Evolutionary conservation across 2,329 filamentous ascomycete genomes (phyloP).

Genomic region (Verticillium longisporum): DNA sequence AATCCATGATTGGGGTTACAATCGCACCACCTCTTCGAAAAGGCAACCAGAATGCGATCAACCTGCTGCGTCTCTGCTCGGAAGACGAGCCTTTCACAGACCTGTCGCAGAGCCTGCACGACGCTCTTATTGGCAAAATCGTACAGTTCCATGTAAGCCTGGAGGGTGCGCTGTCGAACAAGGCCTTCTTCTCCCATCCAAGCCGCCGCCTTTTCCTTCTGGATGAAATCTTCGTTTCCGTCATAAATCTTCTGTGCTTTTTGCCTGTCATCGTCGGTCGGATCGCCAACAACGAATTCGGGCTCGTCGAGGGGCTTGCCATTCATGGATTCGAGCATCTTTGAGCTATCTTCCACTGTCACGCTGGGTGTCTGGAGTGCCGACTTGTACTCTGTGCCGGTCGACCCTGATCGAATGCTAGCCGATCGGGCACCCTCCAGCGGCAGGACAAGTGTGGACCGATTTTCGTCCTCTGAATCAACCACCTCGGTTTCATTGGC

Average conservation of each 20-base stretch:
- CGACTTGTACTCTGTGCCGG: constrained; percentile 32
- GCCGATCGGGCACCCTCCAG: constrained; percentile 30
- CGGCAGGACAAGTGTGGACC: constrained; percentile 33
- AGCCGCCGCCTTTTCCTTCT: constrained; percentile 72
- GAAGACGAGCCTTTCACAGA: constrained; percentile 76
- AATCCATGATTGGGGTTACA: constrained; percentile 93
- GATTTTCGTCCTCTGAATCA: constrained; percentile 24
- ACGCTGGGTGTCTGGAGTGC: constrained; percentile 31
- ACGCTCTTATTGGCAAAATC: constrained; percentile 80
- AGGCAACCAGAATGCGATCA: constrained; percentile 84
- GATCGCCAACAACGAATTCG: constrained; percentile 49
- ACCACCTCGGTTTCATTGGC: constrained; percentile 13
- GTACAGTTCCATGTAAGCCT: constrained; percentile 88
- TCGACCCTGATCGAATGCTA: constrained; percentile 26
- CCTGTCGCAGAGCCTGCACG: constrained; percentile 65
- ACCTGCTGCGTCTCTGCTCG: constrained; percentile 95
- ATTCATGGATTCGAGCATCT: constrained; percentile 23
- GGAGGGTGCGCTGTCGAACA: constrained; percentile 49
- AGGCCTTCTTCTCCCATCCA: constrained; percentile 77
- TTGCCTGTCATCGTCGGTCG: constrained; percentile 62
- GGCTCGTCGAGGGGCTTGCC: constrained; percentile 48
- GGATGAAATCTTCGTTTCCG: constrained; percentile 74
- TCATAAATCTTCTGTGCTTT: constrained; percentile 80
- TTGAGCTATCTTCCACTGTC: constrained; percentile 34
- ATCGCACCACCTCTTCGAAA: constrained; percentile 84